Base-by-base conservation (phyloP, 768 basidiomycete genomes). In the Xerocomus potaroensis region DNA sequence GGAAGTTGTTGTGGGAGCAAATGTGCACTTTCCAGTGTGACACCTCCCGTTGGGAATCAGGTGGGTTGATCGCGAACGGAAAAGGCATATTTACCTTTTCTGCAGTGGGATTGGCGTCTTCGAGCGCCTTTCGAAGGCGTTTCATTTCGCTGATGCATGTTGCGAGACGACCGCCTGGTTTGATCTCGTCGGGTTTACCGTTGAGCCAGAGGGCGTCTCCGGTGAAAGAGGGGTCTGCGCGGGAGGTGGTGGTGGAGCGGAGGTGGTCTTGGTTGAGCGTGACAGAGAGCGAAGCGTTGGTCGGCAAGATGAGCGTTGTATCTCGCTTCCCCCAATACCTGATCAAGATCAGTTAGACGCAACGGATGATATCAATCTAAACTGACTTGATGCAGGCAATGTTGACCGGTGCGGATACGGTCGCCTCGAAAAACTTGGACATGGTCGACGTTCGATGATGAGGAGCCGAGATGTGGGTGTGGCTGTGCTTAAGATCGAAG, bases 301-400 rank as follows among this genome's bases (percentile, higher is more conserved):
- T 97, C 35, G 96, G 96, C 47, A 99, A 75, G 64, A 97, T 97
- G 53, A 98, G 81, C 57, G 84, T 79, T 4, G 91, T 94, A 69
- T 97, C 88, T 51, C 96, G 88, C 70, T 99, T 99, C 54, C 96
- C 96, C 96, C 96, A 99, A 76, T 98, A 98, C 66, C 89, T 94
- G 38, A 49, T 45, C n/a, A 15, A 33, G 34, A 30, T 52, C 34
- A 54, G 45, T 51, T 35, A 8, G 30, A 41, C 8, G 19, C 21
- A 45, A 45, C 24, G 8, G 31, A 41, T 18, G 19, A 34, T 3
- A 12, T 34, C 9, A 29, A 40, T 48, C n/a, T 22, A 26, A 35
- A 58, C 76, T 59, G 48, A 94, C 93, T 97, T 97, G 71, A 97
- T 96, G 64, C 87, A 89, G n/a, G 93, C 93, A 60, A 97, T 97